phyloP scores from a whole-genome alignment of 2,329 filamentous ascomycete species.

The Phyllachora maydis region DNA sequence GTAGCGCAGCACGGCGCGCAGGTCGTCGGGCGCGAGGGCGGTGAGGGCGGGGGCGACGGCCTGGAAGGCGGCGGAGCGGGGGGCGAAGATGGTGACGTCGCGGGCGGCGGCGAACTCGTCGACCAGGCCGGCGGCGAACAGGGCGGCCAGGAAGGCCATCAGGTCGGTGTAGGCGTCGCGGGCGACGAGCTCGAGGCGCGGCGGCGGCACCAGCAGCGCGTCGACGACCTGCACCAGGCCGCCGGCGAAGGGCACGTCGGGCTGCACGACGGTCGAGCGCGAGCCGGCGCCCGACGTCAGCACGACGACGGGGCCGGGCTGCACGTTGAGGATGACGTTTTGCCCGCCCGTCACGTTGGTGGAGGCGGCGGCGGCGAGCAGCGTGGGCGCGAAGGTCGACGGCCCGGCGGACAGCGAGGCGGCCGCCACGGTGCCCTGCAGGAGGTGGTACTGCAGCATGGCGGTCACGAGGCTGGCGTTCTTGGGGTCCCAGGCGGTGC shows the following conservation, averaged over 20 bases:
- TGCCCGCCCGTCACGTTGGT: conserved; percentile 28
- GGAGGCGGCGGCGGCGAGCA: conserved; percentile 18
- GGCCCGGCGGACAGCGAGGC: conserved; percentile 14
- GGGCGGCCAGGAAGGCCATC: conserved; percentile 17
- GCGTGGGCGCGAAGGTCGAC: conserved; percentile 18
- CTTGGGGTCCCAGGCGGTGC: conserved; percentile 19
- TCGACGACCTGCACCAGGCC: conserved; percentile 31
- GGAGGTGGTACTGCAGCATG: conserved; percentile 41
- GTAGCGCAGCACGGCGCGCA: conserved; percentile 27
- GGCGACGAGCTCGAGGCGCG: conserved; percentile 13
- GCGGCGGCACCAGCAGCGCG: conserved; percentile 25
- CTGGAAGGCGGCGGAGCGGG: conserved; percentile 27
- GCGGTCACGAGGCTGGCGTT: conserved; percentile 20
- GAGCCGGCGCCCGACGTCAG: conserved; percentile 18
- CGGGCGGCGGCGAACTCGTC: conserved; percentile 18
- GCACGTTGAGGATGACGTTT: conserved; percentile 21
- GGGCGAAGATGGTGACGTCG: conserved; percentile 33
- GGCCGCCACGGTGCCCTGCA: conserved; percentile 25
- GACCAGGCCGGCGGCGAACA: conserved; percentile 15
- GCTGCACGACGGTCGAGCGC: conserved; percentile 17
- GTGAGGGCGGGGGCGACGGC: conserved; percentile 20
- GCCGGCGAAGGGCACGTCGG: conserved; percentile 23
- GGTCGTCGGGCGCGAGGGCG: conserved; percentile 15
- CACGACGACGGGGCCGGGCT: conserved; percentile 17
- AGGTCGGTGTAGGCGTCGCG: conserved; percentile 14